These are phyloP conservation scores for Phytophthora lateralis DNA, from an alignment of 352 stramenopile genomes.

Conservation along the genomic window DNA sequence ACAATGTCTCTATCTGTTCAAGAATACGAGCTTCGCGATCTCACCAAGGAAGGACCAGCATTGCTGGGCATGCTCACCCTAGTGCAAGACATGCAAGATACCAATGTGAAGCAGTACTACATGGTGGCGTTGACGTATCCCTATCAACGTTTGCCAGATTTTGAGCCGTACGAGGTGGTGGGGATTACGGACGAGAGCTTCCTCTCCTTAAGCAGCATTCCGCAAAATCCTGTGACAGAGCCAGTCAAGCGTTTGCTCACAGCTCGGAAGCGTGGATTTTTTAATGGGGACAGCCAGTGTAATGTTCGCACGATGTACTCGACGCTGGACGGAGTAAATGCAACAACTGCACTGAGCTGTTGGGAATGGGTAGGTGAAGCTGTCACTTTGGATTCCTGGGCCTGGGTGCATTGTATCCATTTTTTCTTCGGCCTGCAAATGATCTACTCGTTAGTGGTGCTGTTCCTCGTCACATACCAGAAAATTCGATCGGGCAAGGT, in stretches of 20 bases:
- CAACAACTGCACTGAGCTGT: slow-evolving; percentile 11
- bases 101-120: slow-evolving; percentile 27
- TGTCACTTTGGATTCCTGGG: slow-evolving; percentile 34
- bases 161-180: slow-evolving; percentile 31
- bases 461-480: slow-evolving; percentile 34
- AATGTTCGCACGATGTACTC: slow-evolving; percentile 33
- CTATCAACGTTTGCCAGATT: slow-evolving; percentile 30
- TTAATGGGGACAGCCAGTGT: slow-evolving; percentile 30
- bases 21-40: slow-evolving; percentile 26
- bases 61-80: slow-evolving; percentile 31
- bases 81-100: slow-evolving; percentile 31
- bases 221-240: slow-evolving; percentile 7
- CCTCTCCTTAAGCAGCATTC: slow-evolving; percentile 26
- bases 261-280: slow-evolving; percentile 34
- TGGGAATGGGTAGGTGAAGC: slow-evolving; percentile 26
- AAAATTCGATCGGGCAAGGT: slow-evolving; percentile 36
- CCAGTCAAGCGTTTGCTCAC: slow-evolving; percentile 37
- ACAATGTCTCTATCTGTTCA: slow-evolving; percentile 37
- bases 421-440: slow-evolving; percentile 39
- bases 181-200: slow-evolving; percentile 23
- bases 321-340: slow-evolving; percentile 12
- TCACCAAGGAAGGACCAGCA: slow-evolving; percentile 24
- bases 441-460: slow-evolving; percentile 29
- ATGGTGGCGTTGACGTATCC: slow-evolving; percentile 35
- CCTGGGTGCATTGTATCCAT: slow-evolving; percentile 44